Evolutionary conservation across 2,329 filamentous ascomycete genomes (phyloP).

Genomic region (Alternaria dauci): DNA sequence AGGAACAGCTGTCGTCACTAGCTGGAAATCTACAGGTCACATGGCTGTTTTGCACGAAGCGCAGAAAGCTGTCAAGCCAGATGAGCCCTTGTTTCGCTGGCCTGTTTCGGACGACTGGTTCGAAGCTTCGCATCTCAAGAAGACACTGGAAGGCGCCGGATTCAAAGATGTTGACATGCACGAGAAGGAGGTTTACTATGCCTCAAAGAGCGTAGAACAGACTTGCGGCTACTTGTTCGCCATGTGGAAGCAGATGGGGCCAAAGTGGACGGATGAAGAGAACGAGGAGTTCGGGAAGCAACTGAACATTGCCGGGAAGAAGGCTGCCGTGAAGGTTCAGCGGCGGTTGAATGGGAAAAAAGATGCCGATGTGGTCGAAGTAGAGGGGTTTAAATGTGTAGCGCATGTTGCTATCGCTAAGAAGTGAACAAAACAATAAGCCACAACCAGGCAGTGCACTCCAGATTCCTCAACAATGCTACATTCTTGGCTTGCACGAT

Average conservation of each 20-base stretch:
- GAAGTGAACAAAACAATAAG: slow-evolving; percentile 2
- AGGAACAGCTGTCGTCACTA: slow-evolving; percentile 46
- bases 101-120: slow-evolving; percentile 26
- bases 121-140: slow-evolving; percentile 10
- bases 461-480: not conserved
- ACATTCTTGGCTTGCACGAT: not conserved
- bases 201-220: slow-evolving; percentile 10
- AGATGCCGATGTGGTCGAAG: slow-evolving; percentile 8
- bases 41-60: slow-evolving; percentile 10
- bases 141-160: slow-evolving; percentile 10
- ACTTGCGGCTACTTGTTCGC: slow-evolving; percentile 8
- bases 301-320: slow-evolving; percentile 1
- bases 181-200: slow-evolving; percentile 18
- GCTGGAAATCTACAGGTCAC: slow-evolving; percentile 22
- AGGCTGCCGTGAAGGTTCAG: not conserved
- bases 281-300: slow-evolving; percentile 11
- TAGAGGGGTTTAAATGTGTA: slow-evolving; percentile 13
- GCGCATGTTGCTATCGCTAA: slow-evolving; percentile 19
- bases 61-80: slow-evolving; percentile 14
- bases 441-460: not conserved
- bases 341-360: slow-evolving; percentile 9
- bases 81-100: slow-evolving; percentile 13
- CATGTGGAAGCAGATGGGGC: slow-evolving; percentile 11
- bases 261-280: slow-evolving; percentile 15
- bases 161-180: slow-evolving; percentile 15